A percentile compares a stretch with the other conserved stretches of the same genome.
Conservation (phyloP, 805 yeast genomes). For the Cyberlindnera veronae region DNA sequence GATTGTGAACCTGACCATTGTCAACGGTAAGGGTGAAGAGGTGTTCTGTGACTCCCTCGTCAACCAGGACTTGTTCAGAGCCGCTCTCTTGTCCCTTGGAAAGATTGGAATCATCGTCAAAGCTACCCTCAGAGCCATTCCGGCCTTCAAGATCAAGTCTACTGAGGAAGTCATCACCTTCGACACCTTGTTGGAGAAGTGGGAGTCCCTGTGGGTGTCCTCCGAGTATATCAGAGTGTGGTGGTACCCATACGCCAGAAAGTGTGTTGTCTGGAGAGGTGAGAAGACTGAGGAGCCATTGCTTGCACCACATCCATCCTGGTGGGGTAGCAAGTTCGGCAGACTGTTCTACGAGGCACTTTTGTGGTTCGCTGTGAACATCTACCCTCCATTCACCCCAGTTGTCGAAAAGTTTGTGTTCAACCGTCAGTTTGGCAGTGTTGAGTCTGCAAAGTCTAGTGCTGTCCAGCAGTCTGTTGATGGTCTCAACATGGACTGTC, state of each 20-base stretch:
- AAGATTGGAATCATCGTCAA: conserved; percentile 86
- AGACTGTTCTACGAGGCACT: conserved; percentile 75
- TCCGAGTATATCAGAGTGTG: conserved; percentile 90
- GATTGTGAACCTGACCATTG: conserved; percentile 70
- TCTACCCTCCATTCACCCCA: conserved; percentile 78
- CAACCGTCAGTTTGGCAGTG: conserved; percentile 74
- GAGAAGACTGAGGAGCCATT: conserved; percentile 63
- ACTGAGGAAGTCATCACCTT: conserved; percentile 79
- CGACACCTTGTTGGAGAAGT: conserved; percentile 62
- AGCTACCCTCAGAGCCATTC: conserved; percentile 82
- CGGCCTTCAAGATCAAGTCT: conserved; percentile 76
- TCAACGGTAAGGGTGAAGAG: conserved; percentile 73
- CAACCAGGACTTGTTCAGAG: conserved; percentile 68
- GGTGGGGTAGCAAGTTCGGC: conserved; percentile 84
- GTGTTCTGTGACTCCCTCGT: conserved; percentile 48
- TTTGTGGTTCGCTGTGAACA: conserved; percentile 72
- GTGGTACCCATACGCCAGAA: conserved; percentile 95
- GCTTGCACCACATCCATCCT: conserved; percentile 63
- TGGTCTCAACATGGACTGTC: conserved; percentile 92
- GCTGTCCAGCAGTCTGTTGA: conserved; percentile 80
- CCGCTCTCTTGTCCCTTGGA: conserved; percentile 83
- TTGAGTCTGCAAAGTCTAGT: conserved; percentile 60
- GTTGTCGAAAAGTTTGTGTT: conserved; percentile 81
- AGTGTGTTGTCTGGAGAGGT: conserved; percentile 90
- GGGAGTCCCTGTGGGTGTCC: conserved; percentile 82